Conservation (phyloP, 306 rosid genomes). For the Ceratonia siliqua region DNA sequence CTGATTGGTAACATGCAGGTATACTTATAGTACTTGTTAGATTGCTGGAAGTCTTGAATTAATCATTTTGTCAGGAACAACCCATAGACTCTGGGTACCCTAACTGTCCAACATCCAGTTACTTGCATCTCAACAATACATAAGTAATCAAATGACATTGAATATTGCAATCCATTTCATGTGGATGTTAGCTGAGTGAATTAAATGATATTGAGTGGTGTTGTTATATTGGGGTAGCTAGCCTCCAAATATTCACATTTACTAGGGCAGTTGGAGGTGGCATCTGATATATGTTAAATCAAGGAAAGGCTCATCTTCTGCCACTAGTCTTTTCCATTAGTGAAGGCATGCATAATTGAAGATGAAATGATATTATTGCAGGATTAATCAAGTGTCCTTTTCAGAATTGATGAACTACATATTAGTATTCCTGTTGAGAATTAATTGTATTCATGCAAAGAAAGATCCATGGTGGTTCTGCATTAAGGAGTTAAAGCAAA, state of each 20-base stretch:
- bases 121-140: background rate
- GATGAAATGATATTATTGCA: constrained; percentile 6
- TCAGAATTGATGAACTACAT: constrained; percentile 12
- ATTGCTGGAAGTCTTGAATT: constrained; percentile 12
- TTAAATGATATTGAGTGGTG: background rate
- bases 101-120: background rate
- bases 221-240: background rate
- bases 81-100: constrained; percentile 9
- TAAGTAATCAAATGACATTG: background rate
- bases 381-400: constrained; percentile 5
- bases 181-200: background rate
- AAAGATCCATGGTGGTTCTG: constrained; percentile 14
- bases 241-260: constrained; percentile 12
- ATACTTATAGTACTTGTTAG: constrained; percentile 32
- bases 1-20: constrained; percentile 99
- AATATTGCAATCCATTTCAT: background rate
- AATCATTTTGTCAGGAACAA: constrained; percentile 17
- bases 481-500: constrained; percentile 17
- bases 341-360: constrained; percentile 20
- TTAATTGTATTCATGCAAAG: constrained; percentile 9
- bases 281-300: background rate
- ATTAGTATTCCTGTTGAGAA: constrained; percentile 11
- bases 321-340: background rate
- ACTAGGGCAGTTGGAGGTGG: constrained; percentile 15
- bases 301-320: background rate